Evolutionary conservation across 2,329 filamentous ascomycete species (phyloP).

Genomic region (Didymella segeticola): DNA sequence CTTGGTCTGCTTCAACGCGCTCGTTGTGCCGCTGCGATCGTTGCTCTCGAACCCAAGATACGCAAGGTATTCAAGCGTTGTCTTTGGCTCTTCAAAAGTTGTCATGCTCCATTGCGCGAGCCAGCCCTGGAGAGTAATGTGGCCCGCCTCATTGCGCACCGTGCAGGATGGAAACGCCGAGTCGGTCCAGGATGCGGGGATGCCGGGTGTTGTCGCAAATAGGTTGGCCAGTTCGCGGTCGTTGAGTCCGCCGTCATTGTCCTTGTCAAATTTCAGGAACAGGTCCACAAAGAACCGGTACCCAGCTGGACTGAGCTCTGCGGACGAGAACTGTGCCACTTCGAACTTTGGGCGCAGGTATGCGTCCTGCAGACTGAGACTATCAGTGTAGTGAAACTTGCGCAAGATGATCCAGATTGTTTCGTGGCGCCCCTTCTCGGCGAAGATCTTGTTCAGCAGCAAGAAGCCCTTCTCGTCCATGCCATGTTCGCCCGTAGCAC

Average conservation of each 20-base stretch:
- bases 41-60: conserved; percentile 92
- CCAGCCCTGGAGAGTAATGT: conserved; percentile 97
- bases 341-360: conserved; percentile 95
- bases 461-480: conserved; percentile 86
- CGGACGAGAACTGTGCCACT: conserved; percentile 88
- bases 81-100: conserved; percentile 93
- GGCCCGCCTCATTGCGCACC: conserved; percentile 90
- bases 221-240: conserved; percentile 82
- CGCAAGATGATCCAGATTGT: conserved; percentile 97
- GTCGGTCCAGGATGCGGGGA: conserved; percentile 86
- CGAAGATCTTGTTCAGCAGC: conserved; percentile 92
- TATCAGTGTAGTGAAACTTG: conserved; percentile 96
- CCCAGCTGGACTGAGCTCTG: conserved; percentile 89
- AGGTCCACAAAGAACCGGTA: conserved; percentile 98
- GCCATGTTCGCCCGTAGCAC: conserved; percentile 65
- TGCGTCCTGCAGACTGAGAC: conserved; percentile 85
- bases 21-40: conserved; percentile 74
- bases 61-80: conserved; percentile 92
- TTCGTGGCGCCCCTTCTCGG: conserved; percentile 95
- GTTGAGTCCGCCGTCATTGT: conserved; percentile 94
- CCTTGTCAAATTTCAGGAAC: conserved; percentile 93
- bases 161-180: conserved; percentile 91
- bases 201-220: conserved; percentile 90
- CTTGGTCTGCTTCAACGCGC: conserved; percentile 91
- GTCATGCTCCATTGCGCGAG: conserved; percentile 99